A percentile compares a stretch with the other conserved stretches of the same genome.
These are phyloP conservation scores for Tetrapisispora arboricola DNA, from an alignment of 805 yeast species.

Conservation along the genomic window DNA sequence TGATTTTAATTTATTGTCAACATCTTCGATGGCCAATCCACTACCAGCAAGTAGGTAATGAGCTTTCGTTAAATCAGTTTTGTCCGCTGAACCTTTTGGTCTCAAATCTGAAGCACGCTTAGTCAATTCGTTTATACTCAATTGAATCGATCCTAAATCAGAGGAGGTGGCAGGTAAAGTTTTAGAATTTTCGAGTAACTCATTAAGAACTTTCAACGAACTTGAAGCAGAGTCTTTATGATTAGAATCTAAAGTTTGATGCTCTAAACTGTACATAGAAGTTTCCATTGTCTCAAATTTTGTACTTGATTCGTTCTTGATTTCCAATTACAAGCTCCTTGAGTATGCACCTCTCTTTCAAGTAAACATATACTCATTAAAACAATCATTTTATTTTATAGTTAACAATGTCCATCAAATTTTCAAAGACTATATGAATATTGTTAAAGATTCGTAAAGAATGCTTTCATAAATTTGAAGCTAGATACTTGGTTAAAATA, in stretches of 20 bases:
- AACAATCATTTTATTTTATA: too few relatives aligned
- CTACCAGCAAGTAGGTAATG: conserved; percentile 86
- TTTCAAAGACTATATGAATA: too few relatives aligned
- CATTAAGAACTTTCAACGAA: conserved; percentile 22
- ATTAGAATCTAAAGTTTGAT: neutral
- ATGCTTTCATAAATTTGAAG: too few relatives aligned
- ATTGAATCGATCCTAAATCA: conserved; percentile 70
- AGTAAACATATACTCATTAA: too few relatives aligned
- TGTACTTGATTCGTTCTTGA: too few relatives aligned
- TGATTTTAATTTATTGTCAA: conserved; percentile 46
- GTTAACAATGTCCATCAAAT: too few relatives aligned
- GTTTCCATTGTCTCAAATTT: neutral
- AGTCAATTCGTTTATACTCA: conserved; percentile 70
- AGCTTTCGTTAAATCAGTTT: conserved; percentile 45
- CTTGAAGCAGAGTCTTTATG: neutral
- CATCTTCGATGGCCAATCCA: conserved; percentile 78
- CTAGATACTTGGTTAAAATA: too few relatives aligned
- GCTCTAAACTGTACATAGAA: neutral
- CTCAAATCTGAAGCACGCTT: conserved; percentile 53
- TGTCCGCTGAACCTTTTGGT: conserved; percentile 29
- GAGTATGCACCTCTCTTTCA: too few relatives aligned
- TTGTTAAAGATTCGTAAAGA: too few relatives aligned
- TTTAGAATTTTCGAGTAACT: conserved; percentile 65
- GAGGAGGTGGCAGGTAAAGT: conserved; percentile 57
- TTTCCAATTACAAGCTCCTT: too few relatives aligned